Percentiles rank a stretch among this genome's conserved stretches.
phyloP scores from a whole-genome alignment of 140 eudicot species.

The Cichorium intybus region DNA sequence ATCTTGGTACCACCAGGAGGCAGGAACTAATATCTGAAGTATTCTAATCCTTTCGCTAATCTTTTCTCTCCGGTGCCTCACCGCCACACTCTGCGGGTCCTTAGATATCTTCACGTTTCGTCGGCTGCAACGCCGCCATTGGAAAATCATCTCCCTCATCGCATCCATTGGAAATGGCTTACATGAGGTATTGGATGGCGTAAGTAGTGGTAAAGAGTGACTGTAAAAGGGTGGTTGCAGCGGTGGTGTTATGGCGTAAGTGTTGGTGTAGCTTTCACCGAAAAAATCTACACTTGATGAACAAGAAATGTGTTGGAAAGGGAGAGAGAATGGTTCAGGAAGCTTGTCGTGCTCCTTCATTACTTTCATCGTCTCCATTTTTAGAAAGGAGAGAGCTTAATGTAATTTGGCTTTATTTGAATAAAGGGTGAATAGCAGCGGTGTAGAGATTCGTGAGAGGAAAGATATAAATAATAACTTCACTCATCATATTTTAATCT shows the following conservation, averaged over 20 bases:
- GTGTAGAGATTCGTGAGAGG: slow-evolving; percentile 22
- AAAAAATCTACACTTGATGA: slow-evolving; percentile 20
- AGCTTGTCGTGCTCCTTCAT: slow-evolving; percentile 32
- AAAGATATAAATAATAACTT: slow-evolving; percentile 34
- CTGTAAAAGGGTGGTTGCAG: background rate
- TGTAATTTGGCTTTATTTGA: slow-evolving; percentile 8
- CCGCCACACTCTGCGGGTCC: slow-evolving; percentile 44
- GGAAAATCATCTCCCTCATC: slow-evolving; percentile 45
- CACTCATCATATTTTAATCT: background rate
- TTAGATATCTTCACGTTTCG: slow-evolving; percentile 41
- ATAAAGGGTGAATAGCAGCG: slow-evolving; percentile 16
- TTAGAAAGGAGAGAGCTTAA: background rate
- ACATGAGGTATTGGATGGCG: background rate
- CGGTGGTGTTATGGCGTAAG: slow-evolving; percentile 3
- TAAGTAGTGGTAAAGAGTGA: background rate
- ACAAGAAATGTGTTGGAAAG: slow-evolving; percentile 1
- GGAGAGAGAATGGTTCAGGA: slow-evolving; percentile 27
- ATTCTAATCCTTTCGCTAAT: slow-evolving; percentile 38
- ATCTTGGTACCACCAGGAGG: slow-evolving; percentile 44
- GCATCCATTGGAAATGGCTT: slow-evolving; percentile 16
- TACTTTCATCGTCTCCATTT: slow-evolving; percentile 25
- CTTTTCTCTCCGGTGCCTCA: slow-evolving; percentile 45
- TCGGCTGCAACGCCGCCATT: slow-evolving; percentile 39
- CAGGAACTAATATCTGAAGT: slow-evolving; percentile 41
- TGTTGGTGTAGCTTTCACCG: slow-evolving; percentile 28